Evolutionary conservation across 1,284 basidiomycete species (phyloP), one percentile per base, ranked within the genome.

Genomic region (Ustilago xerochloae): DNA sequence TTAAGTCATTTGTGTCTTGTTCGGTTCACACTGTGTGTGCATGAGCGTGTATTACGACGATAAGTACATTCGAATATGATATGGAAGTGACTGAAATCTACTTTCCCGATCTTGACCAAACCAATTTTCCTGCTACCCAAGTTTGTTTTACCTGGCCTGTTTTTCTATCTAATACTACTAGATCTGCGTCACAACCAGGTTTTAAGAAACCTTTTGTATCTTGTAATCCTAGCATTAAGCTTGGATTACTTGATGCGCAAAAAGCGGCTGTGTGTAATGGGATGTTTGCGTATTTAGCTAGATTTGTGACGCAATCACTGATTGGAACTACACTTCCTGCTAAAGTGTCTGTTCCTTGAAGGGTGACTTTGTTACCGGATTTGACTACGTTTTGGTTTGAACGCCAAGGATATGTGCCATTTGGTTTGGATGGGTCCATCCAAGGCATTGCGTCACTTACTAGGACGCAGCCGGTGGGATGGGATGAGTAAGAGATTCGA

Each of bases 391-490:
- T 88, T 75, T 90, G 89, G 13, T 90, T 90, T 75, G 92, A 90
- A 33, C 93, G 89, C 93, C 94, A 96, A 79, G 91, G 89, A 83
- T 95, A 91, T 26, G 91, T 85, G 9, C 93, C 94, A 80, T 96
- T 92, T 33, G 89, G 87, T 39, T 94, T 88, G 76, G 90, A 87
- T 3, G 93, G 93, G 84, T 96, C 93, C 49, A 96, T 87, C 75
- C 93, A 91, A 77, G 91, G 91, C 90, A 93, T 91, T 3, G 92
- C 92, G 85, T 96, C 93, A 0, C 93, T 94, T 54, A 95, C 91
- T 36, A 96, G 86, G 41, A 96, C 89, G 79, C 93, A 95, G 0
- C 93, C 91, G 12, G 92, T 90, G 1, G 91, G 91, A 77, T 91
- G 90, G 0, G 91, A 89, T 35, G 90, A 89, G 84, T 94, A 94